phyloP scores from a whole-genome alignment of 108 stramenopile genomes.

The Cyclostephanos tholiformis region DNA sequence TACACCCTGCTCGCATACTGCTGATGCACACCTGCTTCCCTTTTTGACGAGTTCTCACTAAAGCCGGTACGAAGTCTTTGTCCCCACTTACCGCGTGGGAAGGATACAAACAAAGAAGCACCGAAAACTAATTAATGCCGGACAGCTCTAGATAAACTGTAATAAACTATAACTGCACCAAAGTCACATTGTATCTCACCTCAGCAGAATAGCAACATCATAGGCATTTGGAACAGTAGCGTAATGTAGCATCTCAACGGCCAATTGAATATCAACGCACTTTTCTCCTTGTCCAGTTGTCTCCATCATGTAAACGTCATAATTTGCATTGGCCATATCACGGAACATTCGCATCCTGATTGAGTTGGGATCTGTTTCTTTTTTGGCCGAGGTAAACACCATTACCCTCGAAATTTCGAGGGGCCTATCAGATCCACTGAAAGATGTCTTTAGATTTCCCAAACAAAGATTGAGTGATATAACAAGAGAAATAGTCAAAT shows the following conservation, averaged over 20 bases:
- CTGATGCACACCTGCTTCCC: constrained; percentile 76
- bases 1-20: constrained; percentile 66
- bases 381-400: constrained; percentile 82
- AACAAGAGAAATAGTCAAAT: background rate
- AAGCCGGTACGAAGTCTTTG: constrained; percentile 88
- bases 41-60: constrained; percentile 82
- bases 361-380: constrained; percentile 61
- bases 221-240: constrained; percentile 85
- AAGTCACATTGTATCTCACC: constrained; percentile 1
- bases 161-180: too few relatives aligned
- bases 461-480: background rate
- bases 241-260: constrained; percentile 89
- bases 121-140: background rate
- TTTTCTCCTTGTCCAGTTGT: constrained; percentile 80
- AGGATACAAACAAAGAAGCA: background rate
- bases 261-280: constrained; percentile 88
- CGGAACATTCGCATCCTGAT: constrained; percentile 79
- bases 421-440: constrained; percentile 51
- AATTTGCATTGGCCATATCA: constrained; percentile 75
- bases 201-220: constrained; percentile 85
- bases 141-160: background rate
- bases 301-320: constrained; percentile 85
- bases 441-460: constrained; percentile 29
- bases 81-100: constrained; percentile 53
- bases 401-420: constrained; percentile 75